Evolutionary conservation across 768 basidiomycete genomes (phyloP), one percentile per base, ranked within the genome.

Genomic region (Atractiella rhizophila): DNA sequence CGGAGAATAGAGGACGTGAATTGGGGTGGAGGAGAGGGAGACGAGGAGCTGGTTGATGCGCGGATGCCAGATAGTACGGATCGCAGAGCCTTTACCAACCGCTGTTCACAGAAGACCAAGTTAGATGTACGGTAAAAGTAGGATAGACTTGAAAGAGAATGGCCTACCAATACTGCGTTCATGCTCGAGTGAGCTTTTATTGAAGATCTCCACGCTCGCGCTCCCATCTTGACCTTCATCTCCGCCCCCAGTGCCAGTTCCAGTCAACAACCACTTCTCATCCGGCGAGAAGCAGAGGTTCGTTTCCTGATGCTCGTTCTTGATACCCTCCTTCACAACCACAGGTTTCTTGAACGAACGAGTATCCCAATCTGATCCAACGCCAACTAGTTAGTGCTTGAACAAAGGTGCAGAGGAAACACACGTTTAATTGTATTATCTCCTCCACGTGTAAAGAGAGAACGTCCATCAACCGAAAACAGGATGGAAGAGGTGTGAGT

Each of bases 31-130:
- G 13, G 91, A 76, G 34, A 85, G 66, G 3, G 83, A 79, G 28
- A 78, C 67, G 44, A 94, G 64, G 53, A 98, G 79, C 68, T 91
- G 82, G 63, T 98, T 98, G 65, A 98, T 96, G 60, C 79, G 81
- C 5, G 80, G 71, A 62, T 94, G 91, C 91, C 91, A 98, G 21
- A 68, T 60, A 2, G 94, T 79, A 54, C 74, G 77, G 42, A 98
- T 79, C 9, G 91, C 83, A 27, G 48, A 51, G 15, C 60, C 58
- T 30, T 56, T 53, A 5, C 57, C 60, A 29, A 64, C 46, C 23
- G 34, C 43, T 46, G 34, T 8, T 6, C 1, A 19, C 19, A n/a
- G n/a, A n/a, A n/a, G n/a, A n/a, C n/a, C n/a, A n/a, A n/a, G n/a
- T n/a, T n/a, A n/a, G n/a, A n/a, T n/a, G n/a, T n/a, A n/a, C n/a